Percentiles rank a stretch among this genome's conserved stretches.
Evolutionary conservation across 2,329 filamentous ascomycete genomes (phyloP).

Genomic region (Aspergillus chevalieri): DNA sequence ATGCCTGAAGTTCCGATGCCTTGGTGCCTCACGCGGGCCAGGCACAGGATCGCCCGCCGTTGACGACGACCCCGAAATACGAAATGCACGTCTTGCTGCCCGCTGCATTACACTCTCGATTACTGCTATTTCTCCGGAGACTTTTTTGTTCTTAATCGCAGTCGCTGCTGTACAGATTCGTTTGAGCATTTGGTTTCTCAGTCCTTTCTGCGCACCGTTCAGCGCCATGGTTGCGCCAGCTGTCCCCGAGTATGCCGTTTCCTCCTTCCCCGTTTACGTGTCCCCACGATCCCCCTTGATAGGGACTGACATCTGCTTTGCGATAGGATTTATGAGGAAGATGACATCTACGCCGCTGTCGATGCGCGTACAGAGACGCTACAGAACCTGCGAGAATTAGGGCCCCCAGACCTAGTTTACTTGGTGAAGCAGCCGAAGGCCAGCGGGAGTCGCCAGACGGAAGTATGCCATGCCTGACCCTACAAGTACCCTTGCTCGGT

Average conservation of each 20-base stretch:
- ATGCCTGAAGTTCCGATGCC: constrained; percentile 5
- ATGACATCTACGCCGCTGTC: constrained; percentile 75
- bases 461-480: constrained; percentile 2
- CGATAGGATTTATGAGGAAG: constrained; percentile 81
- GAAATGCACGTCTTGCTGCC: background rate
- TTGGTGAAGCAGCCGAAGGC: constrained; percentile 71
- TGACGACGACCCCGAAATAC: constrained; percentile 12
- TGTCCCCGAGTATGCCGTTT: constrained; percentile 61
- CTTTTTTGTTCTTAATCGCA: constrained; percentile 3
- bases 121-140: background rate
- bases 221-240: constrained; percentile 65
- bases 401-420: constrained; percentile 92
- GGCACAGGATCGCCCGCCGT: constrained; percentile 7
- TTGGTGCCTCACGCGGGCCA: constrained; percentile 13
- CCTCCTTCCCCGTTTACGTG: constrained; percentile 21
- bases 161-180: background rate
- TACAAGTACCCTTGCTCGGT: too few relatives aligned
- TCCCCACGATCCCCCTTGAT: constrained; percentile 14
- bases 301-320: constrained; percentile 15
- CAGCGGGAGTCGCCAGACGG: constrained; percentile 52
- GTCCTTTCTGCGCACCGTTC: constrained; percentile 15
- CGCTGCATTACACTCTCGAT: background rate
- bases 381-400: constrained; percentile 78
- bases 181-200: background rate
- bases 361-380: constrained; percentile 89